Percentiles rank a stretch among this genome's conserved stretches.
Conservation (phyloP, 495 filamentous ascomycete species). For the Platismatia glauca region DNA sequence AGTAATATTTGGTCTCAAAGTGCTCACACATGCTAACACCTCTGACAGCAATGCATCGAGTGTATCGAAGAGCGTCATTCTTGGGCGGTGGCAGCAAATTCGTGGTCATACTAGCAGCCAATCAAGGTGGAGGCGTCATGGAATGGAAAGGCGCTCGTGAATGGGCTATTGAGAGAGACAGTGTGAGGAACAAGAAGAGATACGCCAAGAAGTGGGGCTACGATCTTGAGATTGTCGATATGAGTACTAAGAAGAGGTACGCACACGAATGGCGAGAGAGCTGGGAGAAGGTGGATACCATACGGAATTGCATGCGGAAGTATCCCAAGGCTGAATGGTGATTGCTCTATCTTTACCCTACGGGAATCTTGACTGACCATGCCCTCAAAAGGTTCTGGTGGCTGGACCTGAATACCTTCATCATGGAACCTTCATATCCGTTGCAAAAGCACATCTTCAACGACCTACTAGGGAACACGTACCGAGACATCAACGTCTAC, state of each 20-base stretch:
- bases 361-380: background rate
- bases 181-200: constrained; percentile 83
- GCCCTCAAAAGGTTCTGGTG: constrained; percentile 85
- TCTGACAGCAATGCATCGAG: constrained; percentile 32
- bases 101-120: constrained; percentile 89
- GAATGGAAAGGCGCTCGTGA: constrained; percentile 96
- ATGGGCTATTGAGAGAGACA: constrained; percentile 97
- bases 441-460: constrained; percentile 87
- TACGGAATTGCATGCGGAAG: constrained; percentile 84
- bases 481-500: constrained; percentile 93
- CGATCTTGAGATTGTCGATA: constrained; percentile 90
- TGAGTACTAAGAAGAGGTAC: constrained; percentile 97
- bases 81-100: constrained; percentile 82
- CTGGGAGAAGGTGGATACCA: constrained; percentile 97
- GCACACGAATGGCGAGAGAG: constrained; percentile 98
- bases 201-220: constrained; percentile 90
- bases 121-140: constrained; percentile 95
- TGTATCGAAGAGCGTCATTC: constrained; percentile 46
- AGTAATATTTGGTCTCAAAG: constrained; percentile 26
- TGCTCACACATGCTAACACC: constrained; percentile 7
- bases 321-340: constrained; percentile 96
- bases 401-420: constrained; percentile 94
- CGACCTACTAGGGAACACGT: constrained; percentile 61
- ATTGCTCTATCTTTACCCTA: constrained; percentile 21
- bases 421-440: constrained; percentile 93